Percentiles rank a stretch among this genome's conserved stretches.
These are phyloP conservation scores for Fusarium compactum DNA, from an alignment of 2,329 filamentous ascomycete species.

Conservation along the genomic window DNA sequence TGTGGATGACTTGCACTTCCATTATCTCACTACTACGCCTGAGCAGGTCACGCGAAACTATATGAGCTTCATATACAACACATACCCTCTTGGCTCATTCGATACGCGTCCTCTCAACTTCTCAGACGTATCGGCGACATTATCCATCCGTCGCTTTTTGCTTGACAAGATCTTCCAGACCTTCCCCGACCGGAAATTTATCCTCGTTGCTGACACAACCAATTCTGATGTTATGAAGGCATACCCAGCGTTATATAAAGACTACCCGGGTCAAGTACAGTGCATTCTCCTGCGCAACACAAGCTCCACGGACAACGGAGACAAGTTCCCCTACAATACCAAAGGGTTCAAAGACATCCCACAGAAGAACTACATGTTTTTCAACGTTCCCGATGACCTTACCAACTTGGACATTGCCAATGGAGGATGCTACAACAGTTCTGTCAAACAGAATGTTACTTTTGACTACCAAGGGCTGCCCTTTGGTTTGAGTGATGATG, in stretches of 20 bases:
- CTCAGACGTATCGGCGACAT: conserved; percentile 77
- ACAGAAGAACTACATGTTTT: conserved; percentile 82
- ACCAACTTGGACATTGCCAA: conserved; percentile 72
- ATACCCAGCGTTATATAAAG: conserved; percentile 70
- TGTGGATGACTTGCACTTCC: conserved; percentile 78
- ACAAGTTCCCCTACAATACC: conserved; percentile 82
- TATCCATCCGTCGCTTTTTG: conserved; percentile 77
- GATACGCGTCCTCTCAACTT: conserved; percentile 85
- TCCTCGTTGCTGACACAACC: conserved; percentile 80
- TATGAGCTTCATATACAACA: conserved; percentile 84
- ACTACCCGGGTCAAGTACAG: conserved; percentile 78
- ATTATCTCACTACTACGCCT: conserved; percentile 84
- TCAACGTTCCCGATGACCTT: conserved; percentile 77
- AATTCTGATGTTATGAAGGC: conserved; percentile 82
- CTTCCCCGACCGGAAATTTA: conserved; percentile 79
- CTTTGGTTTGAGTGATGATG: conserved; percentile 55
- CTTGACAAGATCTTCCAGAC: conserved; percentile 80
- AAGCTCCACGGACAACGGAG: conserved; percentile 72
- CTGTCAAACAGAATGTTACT: conserved; percentile 76
- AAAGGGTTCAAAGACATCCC: conserved; percentile 75
- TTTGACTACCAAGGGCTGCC: conserved; percentile 74
- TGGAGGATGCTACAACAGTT: conserved; percentile 75
- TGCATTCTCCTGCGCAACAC: conserved; percentile 85
- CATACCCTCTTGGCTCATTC: conserved; percentile 81
- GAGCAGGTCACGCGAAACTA: conserved; percentile 83